Evolutionary conservation across 495 filamentous ascomycete genomes (phyloP), one percentile per base, ranked within the genome.

Genomic region (Penicillium subrubescens): DNA sequence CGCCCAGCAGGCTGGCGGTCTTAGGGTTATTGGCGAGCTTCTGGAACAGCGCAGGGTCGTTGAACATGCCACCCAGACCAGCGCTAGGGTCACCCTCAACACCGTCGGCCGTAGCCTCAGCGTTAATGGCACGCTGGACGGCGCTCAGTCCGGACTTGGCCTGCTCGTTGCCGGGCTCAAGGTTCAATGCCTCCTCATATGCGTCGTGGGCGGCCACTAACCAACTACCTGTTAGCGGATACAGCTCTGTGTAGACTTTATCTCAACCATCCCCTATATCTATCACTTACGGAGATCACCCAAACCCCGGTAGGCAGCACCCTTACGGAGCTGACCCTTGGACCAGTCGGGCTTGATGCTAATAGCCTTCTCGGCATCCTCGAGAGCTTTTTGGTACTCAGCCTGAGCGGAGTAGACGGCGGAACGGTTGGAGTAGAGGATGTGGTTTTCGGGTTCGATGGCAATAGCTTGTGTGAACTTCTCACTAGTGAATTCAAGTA

Each of bases 281-380:
- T 39, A 37, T 44, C 15, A 78, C 84, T 65, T 82, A 90, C 88
- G 69, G 21, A 97, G 86, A 73, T 97, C 93, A 43, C 92, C 91
- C 54, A 87, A 79, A 12, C 95, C 95, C 77, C 95, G 95, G 31
- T 92, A 82, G 57, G 95, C 95, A 51, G 94, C 90, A 41, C 93
- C 95, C 80, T 97, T 97, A 53, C 95, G 88, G 50, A 88, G 87
- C 87, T 92, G 95, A 70, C 95, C 96, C 79, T 97, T 97, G 37
- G 93, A 90, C 96, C 96, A 99, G 82, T 98, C 94, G 15, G 95
- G 91, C 83, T 98, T 98, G 75, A 98, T 80, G 82, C 95, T 86
- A 56, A 88, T 94, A 0, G 92, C 92, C 84, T 97, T 97, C 71
- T 89, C 88, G 57, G 96, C 95, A 86, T 99, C 95, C 59, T 90